Evolutionary conservation across 2,329 filamentous ascomycete species (phyloP).

Genomic region (Hymenoscyphus linearis): DNA sequence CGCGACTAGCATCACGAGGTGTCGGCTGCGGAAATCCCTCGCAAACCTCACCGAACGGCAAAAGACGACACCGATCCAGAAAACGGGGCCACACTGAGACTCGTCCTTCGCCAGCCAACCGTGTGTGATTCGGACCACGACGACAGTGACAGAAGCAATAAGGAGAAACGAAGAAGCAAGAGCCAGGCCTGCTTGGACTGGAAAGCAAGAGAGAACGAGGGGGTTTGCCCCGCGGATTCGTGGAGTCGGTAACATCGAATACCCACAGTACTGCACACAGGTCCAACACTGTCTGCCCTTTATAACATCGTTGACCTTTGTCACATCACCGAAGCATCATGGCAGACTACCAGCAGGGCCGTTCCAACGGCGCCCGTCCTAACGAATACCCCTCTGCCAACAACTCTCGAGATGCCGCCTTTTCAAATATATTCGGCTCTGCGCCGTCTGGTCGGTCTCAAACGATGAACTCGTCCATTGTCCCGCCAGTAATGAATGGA

Average conservation of each 20-base stretch:
- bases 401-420: constrained; percentile 85
- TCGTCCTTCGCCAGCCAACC: neutral
- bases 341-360: constrained; percentile 60
- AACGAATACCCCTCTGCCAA: constrained; percentile 41
- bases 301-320: neutral
- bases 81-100: neutral
- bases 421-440: constrained; percentile 90
- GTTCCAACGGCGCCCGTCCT: constrained; percentile 46
- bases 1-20: constrained; percentile 1
- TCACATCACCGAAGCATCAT: constrained; percentile 20
- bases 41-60: neutral
- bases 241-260: neutral
- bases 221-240: constrained; percentile 1
- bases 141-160: neutral
- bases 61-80: neutral
- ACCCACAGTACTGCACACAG: neutral
- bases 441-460: constrained; percentile 86
- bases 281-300: neutral
- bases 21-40: neutral
- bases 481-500: constrained; percentile 48
- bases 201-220: neutral
- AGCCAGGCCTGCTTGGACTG: neutral
- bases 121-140: neutral
- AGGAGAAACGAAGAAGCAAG: neutral
- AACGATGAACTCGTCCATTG: constrained; percentile 82